A percentile compares a stretch with the other conserved stretches of the same genome.
Conservation (phyloP, 1,139 yeast genomes). For the Candida sojae region DNA sequence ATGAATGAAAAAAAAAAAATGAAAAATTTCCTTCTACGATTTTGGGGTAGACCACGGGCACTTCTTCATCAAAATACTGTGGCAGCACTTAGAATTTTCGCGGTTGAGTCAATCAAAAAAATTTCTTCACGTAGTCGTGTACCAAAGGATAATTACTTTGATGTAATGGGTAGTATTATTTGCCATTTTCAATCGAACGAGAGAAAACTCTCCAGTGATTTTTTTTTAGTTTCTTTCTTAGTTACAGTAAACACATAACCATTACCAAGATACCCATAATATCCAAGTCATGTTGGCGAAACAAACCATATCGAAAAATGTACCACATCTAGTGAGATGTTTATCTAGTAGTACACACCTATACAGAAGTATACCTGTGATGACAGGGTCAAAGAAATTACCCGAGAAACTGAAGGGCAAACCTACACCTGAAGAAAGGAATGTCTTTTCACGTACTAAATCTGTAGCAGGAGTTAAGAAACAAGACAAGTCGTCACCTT, state of each 20-base stretch:
- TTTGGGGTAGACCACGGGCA: too few species aligned
- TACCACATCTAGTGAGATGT: slow-evolving; percentile 2
- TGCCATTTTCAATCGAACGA: too few species aligned
- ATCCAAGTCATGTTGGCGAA: not conserved
- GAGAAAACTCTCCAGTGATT: too few species aligned
- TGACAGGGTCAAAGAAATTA: not conserved
- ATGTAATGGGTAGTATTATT: too few species aligned
- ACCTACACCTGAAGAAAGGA: not conserved
- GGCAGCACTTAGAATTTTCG: too few species aligned
- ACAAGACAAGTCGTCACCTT: not conserved
- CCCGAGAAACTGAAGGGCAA: not conserved
- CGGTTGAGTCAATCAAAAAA: too few species aligned
- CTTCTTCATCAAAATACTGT: too few species aligned
- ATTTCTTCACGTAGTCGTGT: not conserved
- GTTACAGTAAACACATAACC: too few species aligned
- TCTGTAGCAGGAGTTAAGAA: not conserved
- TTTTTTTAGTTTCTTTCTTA: too few species aligned
- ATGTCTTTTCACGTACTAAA: not conserved
- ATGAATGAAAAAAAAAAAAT: not conserved
- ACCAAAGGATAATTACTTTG: not conserved
- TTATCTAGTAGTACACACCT: not conserved
- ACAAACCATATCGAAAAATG: not conserved
- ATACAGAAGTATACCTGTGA: not conserved
- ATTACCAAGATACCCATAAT: too few species aligned
- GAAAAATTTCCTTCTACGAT: not conserved